A percentile compares a stretch with the other conserved stretches of the same genome.
These are phyloP conservation scores for Aurantiochytrium sp. DNA, from an alignment of 108 stramenopile genomes.

Conservation along the genomic window DNA sequence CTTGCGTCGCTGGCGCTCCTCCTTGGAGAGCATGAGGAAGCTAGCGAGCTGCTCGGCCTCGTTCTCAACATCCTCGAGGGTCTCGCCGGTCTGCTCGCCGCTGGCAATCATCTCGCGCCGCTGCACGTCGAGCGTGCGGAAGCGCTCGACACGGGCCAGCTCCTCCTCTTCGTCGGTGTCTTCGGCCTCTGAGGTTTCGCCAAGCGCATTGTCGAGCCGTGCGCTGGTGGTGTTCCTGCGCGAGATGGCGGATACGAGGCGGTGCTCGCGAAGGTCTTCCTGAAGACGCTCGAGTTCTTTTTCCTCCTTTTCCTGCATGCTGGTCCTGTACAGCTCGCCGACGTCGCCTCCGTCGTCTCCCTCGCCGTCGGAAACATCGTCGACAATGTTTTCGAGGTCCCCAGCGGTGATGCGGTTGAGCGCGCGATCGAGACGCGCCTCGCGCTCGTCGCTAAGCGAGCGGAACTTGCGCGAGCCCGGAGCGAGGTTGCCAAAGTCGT, in stretches of 20 bases:
- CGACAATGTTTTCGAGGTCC: background rate
- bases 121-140: background rate
- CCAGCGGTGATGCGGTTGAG: background rate
- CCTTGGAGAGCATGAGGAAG: background rate
- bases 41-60: slow-evolving; percentile 10
- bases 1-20: slow-evolving; percentile 9
- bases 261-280: background rate
- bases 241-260: background rate
- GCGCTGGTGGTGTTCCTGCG: background rate
- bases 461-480: background rate
- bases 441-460: background rate
- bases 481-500: background rate
- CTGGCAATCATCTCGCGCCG: background rate
- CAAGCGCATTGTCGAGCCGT: background rate
- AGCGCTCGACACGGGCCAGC: background rate
- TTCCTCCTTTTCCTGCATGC: background rate
- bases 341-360: slow-evolving; percentile 2
- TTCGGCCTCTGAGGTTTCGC: slow-evolving; percentile 9
- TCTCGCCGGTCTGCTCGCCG: background rate
- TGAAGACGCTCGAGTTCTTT: slow-evolving; percentile 5
- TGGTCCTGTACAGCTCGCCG: background rate
- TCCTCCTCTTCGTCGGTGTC: slow-evolving; percentile 26
- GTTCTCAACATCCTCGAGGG: background rate
- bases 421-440: background rate
- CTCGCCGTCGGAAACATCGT: slow-evolving; percentile 15